Percentiles rank a stretch among this genome's conserved stretches.
These are phyloP conservation scores for Xylaria sp. DNA, from an alignment of 2,329 filamentous ascomycete species.

Conservation along the genomic window DNA sequence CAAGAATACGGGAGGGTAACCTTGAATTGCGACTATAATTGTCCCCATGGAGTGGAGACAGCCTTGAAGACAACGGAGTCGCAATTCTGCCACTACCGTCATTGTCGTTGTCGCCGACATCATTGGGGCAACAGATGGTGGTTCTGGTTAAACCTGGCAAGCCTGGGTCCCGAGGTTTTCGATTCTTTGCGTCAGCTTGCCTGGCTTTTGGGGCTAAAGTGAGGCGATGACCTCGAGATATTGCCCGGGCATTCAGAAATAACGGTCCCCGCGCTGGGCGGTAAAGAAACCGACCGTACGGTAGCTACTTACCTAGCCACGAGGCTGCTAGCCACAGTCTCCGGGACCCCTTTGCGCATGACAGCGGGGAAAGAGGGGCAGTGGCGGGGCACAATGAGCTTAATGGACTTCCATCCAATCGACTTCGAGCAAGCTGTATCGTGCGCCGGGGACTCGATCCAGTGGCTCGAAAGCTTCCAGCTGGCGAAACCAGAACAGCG, in stretches of 20 bases:
- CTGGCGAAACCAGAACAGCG: constrained; percentile 14
- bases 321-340: not conserved
- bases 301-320: not conserved
- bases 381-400: not conserved
- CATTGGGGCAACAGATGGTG: not conserved
- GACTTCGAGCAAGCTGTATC: constrained; percentile 32
- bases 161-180: not conserved
- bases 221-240: not conserved
- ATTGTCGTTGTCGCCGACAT: not conserved
- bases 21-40: not conserved
- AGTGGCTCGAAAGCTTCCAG: constrained; percentile 23
- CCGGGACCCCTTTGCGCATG: not conserved
- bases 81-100: not conserved
- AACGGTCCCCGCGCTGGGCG: not conserved
- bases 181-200: not conserved
- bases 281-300: not conserved
- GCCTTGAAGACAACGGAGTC: not conserved
- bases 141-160: not conserved
- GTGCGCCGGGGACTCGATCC: constrained; percentile 30
- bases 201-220: not conserved
- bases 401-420: constrained; percentile 24
- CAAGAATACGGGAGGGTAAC: not conserved
- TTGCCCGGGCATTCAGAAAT: not conserved
- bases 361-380: constrained; percentile 30
- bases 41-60: not conserved